Conservation (phyloP, 2,329 filamentous ascomycete species). For the Paradendryphiella salina region DNA sequence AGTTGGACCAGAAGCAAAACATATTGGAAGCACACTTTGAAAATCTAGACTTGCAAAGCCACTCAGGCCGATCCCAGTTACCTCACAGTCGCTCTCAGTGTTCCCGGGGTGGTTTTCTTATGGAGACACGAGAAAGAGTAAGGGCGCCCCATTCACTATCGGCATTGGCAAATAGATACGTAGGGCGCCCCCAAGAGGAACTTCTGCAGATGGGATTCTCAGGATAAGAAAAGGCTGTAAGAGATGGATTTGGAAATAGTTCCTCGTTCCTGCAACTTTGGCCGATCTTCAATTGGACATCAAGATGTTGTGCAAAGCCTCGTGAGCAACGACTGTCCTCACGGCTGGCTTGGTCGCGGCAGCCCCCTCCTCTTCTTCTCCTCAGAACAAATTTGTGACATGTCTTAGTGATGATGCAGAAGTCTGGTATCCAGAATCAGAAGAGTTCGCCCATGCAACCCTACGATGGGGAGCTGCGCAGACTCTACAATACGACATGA, state of each 20-base stretch:
- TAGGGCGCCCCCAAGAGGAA: not conserved
- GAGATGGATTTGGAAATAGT: not conserved
- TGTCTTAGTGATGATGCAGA: constrained; percentile 1
- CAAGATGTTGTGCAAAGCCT: not conserved
- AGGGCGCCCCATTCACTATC: not conserved
- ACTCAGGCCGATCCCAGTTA: no score
- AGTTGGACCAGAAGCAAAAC: no score
- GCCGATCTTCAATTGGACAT: not conserved
- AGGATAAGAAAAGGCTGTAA: not conserved
- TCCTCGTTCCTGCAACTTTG: not conserved
- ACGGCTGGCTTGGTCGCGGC: not conserved
- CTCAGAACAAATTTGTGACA: not conserved
- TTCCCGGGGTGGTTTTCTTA: not conserved
- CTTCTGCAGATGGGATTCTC: not conserved
- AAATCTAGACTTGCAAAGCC: no score
- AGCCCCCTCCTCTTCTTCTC: not conserved
- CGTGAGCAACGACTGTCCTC: not conserved
- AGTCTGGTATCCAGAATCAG: constrained; percentile 16
- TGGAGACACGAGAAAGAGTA: not conserved
- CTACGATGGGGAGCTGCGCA: constrained; percentile 23
- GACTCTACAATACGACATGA: constrained; percentile 19
- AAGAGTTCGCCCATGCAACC: constrained; percentile 15
- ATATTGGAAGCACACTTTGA: no score
- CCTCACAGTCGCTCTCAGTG: no score
- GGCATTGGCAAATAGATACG: not conserved